These are phyloP conservation scores for Tubosaeta brunneosetosa DNA, from an alignment of 768 basidiomycete species.

Conservation along the genomic window DNA sequence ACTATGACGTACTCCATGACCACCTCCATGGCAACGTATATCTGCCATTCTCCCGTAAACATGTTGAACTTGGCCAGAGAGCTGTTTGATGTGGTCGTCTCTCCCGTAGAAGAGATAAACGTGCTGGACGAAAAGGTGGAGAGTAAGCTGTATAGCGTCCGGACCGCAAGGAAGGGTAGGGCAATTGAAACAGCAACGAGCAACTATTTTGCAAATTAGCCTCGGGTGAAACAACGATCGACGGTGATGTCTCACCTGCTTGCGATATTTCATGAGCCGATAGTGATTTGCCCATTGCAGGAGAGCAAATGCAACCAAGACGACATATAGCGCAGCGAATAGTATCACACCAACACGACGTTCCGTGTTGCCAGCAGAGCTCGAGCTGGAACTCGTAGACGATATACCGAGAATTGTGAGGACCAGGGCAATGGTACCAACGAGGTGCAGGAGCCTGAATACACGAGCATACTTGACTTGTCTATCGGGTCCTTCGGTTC, in stretches of 20 bases:
- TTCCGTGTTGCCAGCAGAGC: slow-evolving; percentile 23
- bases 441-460: slow-evolving; percentile 28
- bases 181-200: slow-evolving; percentile 50
- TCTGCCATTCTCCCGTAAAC: slow-evolving; percentile 51
- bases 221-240: slow-evolving; percentile 1
- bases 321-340: slow-evolving; percentile 36
- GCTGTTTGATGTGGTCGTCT: slow-evolving; percentile 17
- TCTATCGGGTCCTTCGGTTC: slow-evolving; percentile 28
- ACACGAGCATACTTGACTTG: slow-evolving; percentile 1
- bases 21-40: slow-evolving; percentile 55
- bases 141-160: slow-evolving; percentile 47
- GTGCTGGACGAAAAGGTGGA: slow-evolving; percentile 49
- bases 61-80: slow-evolving; percentile 53
- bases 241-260: slow-evolving; percentile 29
- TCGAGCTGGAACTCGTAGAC: slow-evolving; percentile 6
- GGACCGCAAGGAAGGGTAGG: slow-evolving; percentile 56
- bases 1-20: slow-evolving; percentile 55
- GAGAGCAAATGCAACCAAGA: slow-evolving; percentile 42
- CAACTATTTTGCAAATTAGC: slow-evolving; percentile 39
- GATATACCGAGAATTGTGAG: slow-evolving; percentile 34
- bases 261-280: slow-evolving; percentile 25
- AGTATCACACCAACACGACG: slow-evolving; percentile 33
- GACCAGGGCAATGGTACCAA: slow-evolving; percentile 25
- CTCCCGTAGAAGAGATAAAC: slow-evolving; percentile 27
- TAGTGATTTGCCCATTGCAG: slow-evolving; percentile 50